Conservation (phyloP, 257 asterid species). For the Craterostigma plantagineum region DNA sequence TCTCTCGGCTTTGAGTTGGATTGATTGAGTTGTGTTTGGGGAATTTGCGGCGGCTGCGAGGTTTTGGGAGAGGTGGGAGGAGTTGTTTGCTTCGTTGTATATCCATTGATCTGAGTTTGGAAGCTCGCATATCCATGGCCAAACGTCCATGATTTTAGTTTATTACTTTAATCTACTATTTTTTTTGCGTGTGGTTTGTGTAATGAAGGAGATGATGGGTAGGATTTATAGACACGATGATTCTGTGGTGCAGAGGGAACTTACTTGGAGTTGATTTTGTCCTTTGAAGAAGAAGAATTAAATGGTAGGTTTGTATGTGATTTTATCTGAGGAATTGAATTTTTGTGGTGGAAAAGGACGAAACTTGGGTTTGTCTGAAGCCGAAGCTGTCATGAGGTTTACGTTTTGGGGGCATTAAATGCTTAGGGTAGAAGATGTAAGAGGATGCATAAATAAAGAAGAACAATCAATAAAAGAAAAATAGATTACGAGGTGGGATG, state of each 20-base stretch:
- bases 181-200: slow-evolving; percentile 1
- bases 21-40: slow-evolving; percentile 13
- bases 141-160: slow-evolving; percentile 26
- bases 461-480: too few species aligned
- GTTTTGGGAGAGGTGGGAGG: slow-evolving; percentile 22
- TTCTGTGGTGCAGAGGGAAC: slow-evolving; percentile 37
- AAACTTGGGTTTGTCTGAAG: slow-evolving; percentile 11
- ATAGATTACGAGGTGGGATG: too few species aligned
- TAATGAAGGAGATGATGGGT: slow-evolving; percentile 3
- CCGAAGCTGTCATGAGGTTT: slow-evolving; percentile 13
- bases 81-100: slow-evolving; percentile 15
- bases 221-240: slow-evolving; percentile 21
- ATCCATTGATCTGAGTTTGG: slow-evolving; percentile 36
- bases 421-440: too few species aligned
- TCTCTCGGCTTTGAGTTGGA: slow-evolving; percentile 24
- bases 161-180: too few species aligned
- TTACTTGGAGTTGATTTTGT: slow-evolving; percentile 33
- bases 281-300: slow-evolving; percentile 18
- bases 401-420: slow-evolving; percentile 3
- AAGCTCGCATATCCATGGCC: slow-evolving; percentile 86
- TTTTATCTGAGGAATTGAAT: too few species aligned
- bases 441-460: too few species aligned
- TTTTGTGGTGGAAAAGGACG: slow-evolving; percentile 11
- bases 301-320: too few species aligned
- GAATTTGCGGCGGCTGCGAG: slow-evolving; percentile 23